These are phyloP conservation scores for Calcarisporium arbuscula DNA, from an alignment of 2,329 filamentous ascomycete genomes.

Conservation along the genomic window DNA sequence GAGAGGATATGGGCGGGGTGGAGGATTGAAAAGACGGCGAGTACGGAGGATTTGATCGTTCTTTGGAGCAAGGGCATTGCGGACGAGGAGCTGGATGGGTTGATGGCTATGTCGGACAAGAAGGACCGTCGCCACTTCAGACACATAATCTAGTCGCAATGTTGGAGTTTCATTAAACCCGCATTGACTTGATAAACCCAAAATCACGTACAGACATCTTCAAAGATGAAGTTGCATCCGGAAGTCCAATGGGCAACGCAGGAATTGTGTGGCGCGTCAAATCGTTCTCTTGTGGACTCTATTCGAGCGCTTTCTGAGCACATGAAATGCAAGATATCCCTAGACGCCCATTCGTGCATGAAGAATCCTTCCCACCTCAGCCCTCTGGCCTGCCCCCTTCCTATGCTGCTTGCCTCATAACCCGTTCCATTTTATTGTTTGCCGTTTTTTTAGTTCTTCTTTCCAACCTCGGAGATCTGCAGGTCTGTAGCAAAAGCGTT, in stretches of 20 bases:
- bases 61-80: conserved; percentile 31
- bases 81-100: conserved; percentile 22
- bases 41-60: conserved; percentile 31
- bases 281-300: conserved; percentile 29
- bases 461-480: conserved; percentile 47
- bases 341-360: conserved; percentile 47
- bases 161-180: no score
- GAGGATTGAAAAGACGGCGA: conserved; percentile 32
- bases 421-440: no score
- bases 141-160: conserved; percentile 14
- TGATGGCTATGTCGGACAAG: conserved; percentile 15
- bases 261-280: conserved; percentile 23
- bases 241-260: no score
- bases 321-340: conserved; percentile 48
- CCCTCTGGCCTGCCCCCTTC: conserved; percentile 16
- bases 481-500: conserved; percentile 30
- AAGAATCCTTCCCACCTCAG: conserved; percentile 25
- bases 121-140: conserved; percentile 17
- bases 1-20: conserved; percentile 32
- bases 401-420: conserved; percentile 17
- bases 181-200: no score
- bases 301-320: conserved; percentile 33
- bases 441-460: conserved; percentile 49
- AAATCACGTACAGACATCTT: no score
- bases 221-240: no score